Conservation (phyloP, 1,284 basidiomycete species). For the Ustilago vetiveriae region DNA sequence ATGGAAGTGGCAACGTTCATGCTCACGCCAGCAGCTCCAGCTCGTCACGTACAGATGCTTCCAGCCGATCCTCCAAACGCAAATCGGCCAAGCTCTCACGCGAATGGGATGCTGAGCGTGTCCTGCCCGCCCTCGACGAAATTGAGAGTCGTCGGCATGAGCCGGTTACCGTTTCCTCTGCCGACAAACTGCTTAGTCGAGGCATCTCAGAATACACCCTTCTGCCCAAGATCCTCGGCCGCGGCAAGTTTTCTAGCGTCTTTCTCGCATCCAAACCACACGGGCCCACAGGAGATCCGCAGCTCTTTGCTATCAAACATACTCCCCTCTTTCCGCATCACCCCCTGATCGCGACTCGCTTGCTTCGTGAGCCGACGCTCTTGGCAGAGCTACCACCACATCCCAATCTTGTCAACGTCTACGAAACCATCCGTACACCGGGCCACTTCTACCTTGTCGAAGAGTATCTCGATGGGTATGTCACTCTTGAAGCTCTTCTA, state of each 20-base stretch:
- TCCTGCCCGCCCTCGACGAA: conserved; percentile 38
- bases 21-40: conserved; percentile 12
- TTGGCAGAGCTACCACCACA: conserved; percentile 72
- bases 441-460: conserved; percentile 73
- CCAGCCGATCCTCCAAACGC: conserved; percentile 12
- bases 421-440: conserved; percentile 71
- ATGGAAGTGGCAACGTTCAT: conserved; percentile 9
- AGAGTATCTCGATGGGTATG: conserved; percentile 70
- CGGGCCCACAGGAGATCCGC: conserved; percentile 50
- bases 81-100: conserved; percentile 10
- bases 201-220: conserved; percentile 66
- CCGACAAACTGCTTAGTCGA: conserved; percentile 61
- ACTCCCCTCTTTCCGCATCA: conserved; percentile 73
- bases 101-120: conserved; percentile 27
- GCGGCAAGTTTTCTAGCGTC: conserved; percentile 66
- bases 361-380: conserved; percentile 72
- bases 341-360: conserved; percentile 71
- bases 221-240: conserved; percentile 63
- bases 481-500: conserved; percentile 67
- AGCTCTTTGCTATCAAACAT: conserved; percentile 71
- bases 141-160: conserved; percentile 27
- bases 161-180: conserved; percentile 49
- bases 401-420: conserved; percentile 71
- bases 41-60: conserved; percentile 11
- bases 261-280: conserved; percentile 63